These are phyloP conservation scores for Calvatia gigantea DNA, from an alignment of 768 basidiomycete species.

Conservation along the genomic window DNA sequence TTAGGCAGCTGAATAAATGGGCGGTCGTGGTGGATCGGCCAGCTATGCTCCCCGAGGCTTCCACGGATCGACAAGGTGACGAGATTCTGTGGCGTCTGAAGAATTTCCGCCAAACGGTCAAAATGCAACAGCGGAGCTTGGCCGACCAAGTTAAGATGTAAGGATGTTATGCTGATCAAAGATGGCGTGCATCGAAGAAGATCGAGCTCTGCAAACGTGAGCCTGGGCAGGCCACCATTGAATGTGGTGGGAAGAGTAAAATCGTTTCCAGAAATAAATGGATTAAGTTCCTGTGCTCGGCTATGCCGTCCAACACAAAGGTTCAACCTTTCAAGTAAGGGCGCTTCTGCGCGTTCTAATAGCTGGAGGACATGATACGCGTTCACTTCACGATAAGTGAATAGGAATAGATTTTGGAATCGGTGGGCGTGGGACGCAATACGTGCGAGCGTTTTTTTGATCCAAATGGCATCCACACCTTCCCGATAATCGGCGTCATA, in stretches of 20 bases:
- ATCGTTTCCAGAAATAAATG: neutral
- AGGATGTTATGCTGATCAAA: slow-evolving; percentile 27
- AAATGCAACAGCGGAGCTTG: slow-evolving; percentile 13
- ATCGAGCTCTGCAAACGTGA: slow-evolving; percentile 25
- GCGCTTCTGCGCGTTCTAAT: slow-evolving; percentile 19
- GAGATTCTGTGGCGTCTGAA: slow-evolving; percentile 21
- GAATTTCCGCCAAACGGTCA: slow-evolving; percentile 16
- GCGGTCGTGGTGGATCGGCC: slow-evolving; percentile 17
- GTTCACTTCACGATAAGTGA: slow-evolving; percentile 21
- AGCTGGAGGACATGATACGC: slow-evolving; percentile 20
- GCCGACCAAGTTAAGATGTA: slow-evolving; percentile 24
- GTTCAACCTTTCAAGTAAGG: slow-evolving; percentile 24
- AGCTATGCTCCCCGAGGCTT: slow-evolving; percentile 13
- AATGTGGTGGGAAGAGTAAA: slow-evolving; percentile 14
- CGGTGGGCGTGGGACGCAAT: slow-evolving; percentile 20
- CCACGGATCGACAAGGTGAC: slow-evolving; percentile 29
- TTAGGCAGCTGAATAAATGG: slow-evolving; percentile 20
- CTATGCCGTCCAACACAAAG: slow-evolving; percentile 9
- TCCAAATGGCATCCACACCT: neutral
- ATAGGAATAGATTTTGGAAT: slow-evolving; percentile 24
- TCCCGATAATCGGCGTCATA: slow-evolving; percentile 1
- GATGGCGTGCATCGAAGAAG: slow-evolving; percentile 22
- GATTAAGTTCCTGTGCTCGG: neutral
- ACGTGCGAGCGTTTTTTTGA: slow-evolving; percentile 10
- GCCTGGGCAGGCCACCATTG: slow-evolving; percentile 18